A percentile compares a stretch with the other conserved stretches of the same genome.
Evolutionary conservation across 495 filamentous ascomycete species (phyloP).

Genomic region (Peziza echinospora): DNA sequence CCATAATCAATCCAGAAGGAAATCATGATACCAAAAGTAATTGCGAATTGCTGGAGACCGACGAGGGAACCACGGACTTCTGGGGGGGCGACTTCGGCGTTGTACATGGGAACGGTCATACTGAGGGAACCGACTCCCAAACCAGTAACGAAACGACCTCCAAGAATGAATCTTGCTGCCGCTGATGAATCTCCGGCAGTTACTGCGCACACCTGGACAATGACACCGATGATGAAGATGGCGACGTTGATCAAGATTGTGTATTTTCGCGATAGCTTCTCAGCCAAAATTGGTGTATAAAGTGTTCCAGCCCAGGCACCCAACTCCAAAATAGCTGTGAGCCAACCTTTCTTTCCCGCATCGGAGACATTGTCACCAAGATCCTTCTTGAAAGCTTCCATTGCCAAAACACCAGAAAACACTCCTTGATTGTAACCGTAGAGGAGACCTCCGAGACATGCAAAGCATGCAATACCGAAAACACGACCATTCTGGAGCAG

Average conservation of each 20-base stretch:
- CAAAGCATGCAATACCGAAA: constrained; percentile 52
- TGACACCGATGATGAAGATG: constrained; percentile 60
- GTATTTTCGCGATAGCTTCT: constrained; percentile 51
- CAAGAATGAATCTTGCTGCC: no score
- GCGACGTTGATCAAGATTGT: constrained; percentile 46
- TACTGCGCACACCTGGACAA: constrained; percentile 46
- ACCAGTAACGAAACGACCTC: constrained; percentile 55
- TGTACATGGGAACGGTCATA: constrained; percentile 48
- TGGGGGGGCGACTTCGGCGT: constrained; percentile 41
- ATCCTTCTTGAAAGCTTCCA: constrained; percentile 22
- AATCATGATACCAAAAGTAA: constrained; percentile 64
- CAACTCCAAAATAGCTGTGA: constrained; percentile 45
- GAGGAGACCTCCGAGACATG: constrained; percentile 46
- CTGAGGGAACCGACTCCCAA: constrained; percentile 51
- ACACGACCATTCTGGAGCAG: constrained; percentile 48
- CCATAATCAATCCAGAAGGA: constrained; percentile 55
- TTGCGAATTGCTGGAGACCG: constrained; percentile 58
- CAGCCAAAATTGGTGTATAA: constrained; percentile 52
- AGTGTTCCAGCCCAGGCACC: constrained; percentile 66
- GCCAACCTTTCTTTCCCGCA: constrained; percentile 22
- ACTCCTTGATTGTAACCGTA: constrained; percentile 61
- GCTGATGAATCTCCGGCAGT: constrained; percentile 30
- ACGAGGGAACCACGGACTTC: constrained; percentile 48
- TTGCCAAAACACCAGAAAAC: constrained; percentile 41
- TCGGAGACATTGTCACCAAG: constrained; percentile 27